A percentile compares a stretch with the other conserved stretches of the same genome.
Conservation (phyloP, 225 moss, liverwort and hornwort genomes). For the Physcomitrellopsis africana region DNA sequence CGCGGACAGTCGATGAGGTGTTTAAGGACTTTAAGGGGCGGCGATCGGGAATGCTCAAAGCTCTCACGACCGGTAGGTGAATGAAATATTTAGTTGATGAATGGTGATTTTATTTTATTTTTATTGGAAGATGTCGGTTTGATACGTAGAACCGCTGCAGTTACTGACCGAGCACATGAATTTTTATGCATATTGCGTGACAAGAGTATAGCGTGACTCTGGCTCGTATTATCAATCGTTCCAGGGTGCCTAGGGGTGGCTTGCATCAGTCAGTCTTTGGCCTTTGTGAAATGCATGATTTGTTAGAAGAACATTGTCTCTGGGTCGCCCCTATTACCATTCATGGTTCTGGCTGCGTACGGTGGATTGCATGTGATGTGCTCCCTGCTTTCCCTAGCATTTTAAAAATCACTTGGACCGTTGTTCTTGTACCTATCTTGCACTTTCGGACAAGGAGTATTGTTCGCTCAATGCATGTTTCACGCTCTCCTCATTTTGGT, state of each 20-base stretch:
- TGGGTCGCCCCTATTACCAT: neutral
- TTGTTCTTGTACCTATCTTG: neutral
- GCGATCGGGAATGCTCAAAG: conserved; percentile 39
- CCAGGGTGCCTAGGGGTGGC: neutral
- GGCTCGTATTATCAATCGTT: neutral
- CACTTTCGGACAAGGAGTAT: neutral
- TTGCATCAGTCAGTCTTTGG: neutral
- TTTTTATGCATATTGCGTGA: conserved; percentile 10
- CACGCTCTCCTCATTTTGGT: neutral
- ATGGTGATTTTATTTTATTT: neutral
- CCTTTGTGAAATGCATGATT: neutral
- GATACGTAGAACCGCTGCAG: conserved; percentile 6
- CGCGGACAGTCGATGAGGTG: conserved; percentile 36
- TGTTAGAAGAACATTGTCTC: neutral
- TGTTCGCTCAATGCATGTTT: neutral
- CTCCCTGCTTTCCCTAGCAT: neutral
- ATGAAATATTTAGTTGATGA: neutral
- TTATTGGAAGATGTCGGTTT: neutral
- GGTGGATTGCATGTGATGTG: conserved; percentile 3
- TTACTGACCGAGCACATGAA: neutral
- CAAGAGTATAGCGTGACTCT: conserved; percentile 11
- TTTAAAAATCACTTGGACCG: neutral
- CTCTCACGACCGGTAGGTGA: conserved; percentile 28
- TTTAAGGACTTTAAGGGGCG: conserved; percentile 41
- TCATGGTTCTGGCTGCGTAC: neutral